Percentiles rank a stretch among this genome's conserved stretches.
Conservation (phyloP, 257 asterid species). For the Euphrasia confusa region DNA sequence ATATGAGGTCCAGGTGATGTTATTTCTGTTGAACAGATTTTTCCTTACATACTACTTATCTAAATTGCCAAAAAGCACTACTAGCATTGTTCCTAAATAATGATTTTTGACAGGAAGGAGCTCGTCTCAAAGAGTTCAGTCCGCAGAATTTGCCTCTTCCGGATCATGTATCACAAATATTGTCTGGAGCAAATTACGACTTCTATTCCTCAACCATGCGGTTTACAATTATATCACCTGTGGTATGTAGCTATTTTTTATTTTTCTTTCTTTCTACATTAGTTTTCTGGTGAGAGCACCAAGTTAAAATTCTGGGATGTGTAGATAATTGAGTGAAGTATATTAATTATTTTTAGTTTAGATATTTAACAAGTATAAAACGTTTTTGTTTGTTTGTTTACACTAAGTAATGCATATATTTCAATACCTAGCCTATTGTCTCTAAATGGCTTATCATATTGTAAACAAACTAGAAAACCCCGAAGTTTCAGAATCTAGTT, state of each 20-base stretch:
- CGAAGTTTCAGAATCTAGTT: too few species aligned
- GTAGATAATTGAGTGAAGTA: too few species aligned
- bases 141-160: slow-evolving; percentile 79
- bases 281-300: not conserved
- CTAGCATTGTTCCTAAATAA: slow-evolving; percentile 2
- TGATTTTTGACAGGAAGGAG: slow-evolving; percentile 48
- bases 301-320: not conserved
- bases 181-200: slow-evolving; percentile 87
- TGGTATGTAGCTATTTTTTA: slow-evolving; percentile 46
- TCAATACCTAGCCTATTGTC: too few species aligned
- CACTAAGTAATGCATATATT: too few species aligned
- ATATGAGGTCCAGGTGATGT: slow-evolving; percentile 19
- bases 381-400: too few species aligned
- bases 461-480: too few species aligned
- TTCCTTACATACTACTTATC: not conserved
- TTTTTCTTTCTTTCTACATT: not conserved
- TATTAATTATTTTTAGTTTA: too few species aligned
- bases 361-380: too few species aligned
- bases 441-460: too few species aligned
- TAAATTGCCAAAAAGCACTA: slow-evolving; percentile 1
- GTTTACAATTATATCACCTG: slow-evolving; percentile 76
- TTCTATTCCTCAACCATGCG: slow-evolving; percentile 82
- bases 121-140: slow-evolving; percentile 59
- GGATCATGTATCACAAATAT: slow-evolving; percentile 74
- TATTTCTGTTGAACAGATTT: not conserved